Evolutionary conservation across 176 grass and related monocot genomes (phyloP).

Genomic region (Ananas comosus): DNA sequence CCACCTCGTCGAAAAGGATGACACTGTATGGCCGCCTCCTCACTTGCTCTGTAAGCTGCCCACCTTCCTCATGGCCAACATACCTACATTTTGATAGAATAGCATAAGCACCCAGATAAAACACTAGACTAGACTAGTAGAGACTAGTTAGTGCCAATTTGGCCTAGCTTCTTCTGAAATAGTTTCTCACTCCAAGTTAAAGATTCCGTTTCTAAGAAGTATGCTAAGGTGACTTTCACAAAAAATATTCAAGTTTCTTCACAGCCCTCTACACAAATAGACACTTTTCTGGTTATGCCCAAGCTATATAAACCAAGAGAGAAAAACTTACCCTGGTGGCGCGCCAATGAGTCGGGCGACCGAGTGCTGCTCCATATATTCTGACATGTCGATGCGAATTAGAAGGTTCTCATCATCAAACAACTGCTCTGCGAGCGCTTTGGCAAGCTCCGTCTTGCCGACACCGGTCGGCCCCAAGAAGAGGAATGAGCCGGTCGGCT

Average conservation of each 20-base stretch:
- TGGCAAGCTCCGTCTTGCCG: constrained; percentile 92
- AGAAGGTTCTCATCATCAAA: constrained; percentile 23
- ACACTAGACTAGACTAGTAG: not conserved
- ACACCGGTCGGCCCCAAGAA: constrained; percentile 89
- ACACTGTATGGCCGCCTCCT: constrained; percentile 43
- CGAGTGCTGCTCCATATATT: constrained; percentile 8
- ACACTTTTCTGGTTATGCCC: too few species aligned
- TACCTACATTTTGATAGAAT: constrained; percentile 1
- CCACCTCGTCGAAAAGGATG: constrained; percentile 3
- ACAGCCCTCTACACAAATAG: too few species aligned
- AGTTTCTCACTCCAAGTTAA: too few species aligned
- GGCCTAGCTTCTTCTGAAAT: too few species aligned
- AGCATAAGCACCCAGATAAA: not conserved
- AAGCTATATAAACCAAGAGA: not conserved
- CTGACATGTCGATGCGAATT: constrained; percentile 18
- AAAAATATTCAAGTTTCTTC: too few species aligned
- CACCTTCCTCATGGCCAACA: constrained; percentile 94
- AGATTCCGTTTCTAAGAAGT: too few species aligned
- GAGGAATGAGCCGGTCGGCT: constrained; percentile 87
- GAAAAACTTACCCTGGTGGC: constrained; percentile 54
- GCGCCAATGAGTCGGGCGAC: constrained; percentile 1
- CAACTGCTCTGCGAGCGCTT: constrained; percentile 82
- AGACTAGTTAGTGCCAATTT: not conserved
- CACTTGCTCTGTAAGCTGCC: constrained; percentile 84
- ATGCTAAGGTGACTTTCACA: too few species aligned